phyloP scores from a whole-genome alignment of 139 green algal species.

The Eudorina sp. region DNA sequence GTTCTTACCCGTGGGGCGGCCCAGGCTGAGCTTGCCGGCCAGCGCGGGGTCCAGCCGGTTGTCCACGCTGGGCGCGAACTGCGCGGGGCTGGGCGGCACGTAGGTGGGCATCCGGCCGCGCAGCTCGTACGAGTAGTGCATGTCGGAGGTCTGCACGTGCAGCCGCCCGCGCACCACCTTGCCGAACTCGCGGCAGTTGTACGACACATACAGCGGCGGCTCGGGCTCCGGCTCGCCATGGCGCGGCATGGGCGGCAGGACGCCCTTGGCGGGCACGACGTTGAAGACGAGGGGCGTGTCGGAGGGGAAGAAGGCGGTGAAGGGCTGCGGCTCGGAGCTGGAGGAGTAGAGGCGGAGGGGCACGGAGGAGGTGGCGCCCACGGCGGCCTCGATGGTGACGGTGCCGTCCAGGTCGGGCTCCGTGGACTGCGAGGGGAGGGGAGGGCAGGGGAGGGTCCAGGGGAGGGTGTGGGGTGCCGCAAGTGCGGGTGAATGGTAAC shows the following conservation, averaged over 20 bases:
- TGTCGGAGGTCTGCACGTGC: constrained; percentile 63
- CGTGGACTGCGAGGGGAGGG: constrained; percentile 41
- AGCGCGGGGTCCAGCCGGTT: constrained; percentile 46
- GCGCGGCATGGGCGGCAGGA: constrained; percentile 35
- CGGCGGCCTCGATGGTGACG: constrained; percentile 63
- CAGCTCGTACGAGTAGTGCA: constrained; percentile 70
- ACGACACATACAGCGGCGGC: constrained; percentile 57
- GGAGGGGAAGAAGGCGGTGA: constrained; percentile 64
- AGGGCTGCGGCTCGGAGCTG: constrained; percentile 51
- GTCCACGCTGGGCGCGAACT: constrained; percentile 54
- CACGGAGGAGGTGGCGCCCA: constrained; percentile 48
- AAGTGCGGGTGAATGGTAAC: too few relatives aligned
- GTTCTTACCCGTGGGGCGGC: constrained; percentile 39
- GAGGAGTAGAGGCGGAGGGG: constrained; percentile 54
- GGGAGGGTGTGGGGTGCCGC: neutral
- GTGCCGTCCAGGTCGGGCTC: constrained; percentile 68
- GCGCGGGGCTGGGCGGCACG: constrained; percentile 51
- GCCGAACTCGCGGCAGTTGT: constrained; percentile 70
- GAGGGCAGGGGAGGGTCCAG: neutral
- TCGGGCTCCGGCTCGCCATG: constrained; percentile 37
- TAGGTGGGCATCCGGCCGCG: constrained; percentile 66
- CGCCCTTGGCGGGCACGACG: constrained; percentile 56
- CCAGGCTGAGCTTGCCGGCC: constrained; percentile 24
- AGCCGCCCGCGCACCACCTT: constrained; percentile 65
- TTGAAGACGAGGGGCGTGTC: constrained; percentile 68